Conservation (phyloP, 176 grass and related monocot species). For the Avena eriantha region DNA sequence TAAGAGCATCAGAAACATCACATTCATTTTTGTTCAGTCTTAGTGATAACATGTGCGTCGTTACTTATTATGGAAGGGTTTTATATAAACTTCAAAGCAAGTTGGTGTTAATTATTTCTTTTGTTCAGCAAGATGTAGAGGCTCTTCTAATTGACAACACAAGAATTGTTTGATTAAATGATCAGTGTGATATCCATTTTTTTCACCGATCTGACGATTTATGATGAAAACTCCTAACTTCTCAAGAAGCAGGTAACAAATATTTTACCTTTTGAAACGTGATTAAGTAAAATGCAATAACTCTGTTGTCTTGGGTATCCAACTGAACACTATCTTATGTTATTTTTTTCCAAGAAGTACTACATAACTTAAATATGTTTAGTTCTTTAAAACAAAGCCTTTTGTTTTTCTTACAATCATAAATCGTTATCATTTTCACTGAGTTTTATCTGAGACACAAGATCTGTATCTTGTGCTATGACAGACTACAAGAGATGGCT, state of each 20-base stretch:
- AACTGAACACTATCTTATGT: background rate
- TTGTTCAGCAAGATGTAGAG: background rate
- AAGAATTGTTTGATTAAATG: background rate
- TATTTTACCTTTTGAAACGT: background rate
- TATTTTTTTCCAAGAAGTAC: conserved; percentile 7
- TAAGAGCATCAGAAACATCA: too few species aligned
- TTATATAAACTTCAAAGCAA: background rate
- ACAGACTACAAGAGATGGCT: background rate
- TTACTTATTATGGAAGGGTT: conserved; percentile 30
- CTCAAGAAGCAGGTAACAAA: conserved; percentile 25
- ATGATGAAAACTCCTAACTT: background rate
- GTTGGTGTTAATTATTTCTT: background rate
- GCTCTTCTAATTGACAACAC: background rate
- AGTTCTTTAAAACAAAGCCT: background rate
- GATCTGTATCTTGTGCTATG: conserved; percentile 3
- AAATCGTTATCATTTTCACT: background rate
- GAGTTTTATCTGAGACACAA: background rate
- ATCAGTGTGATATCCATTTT: background rate
- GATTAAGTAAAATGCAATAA: background rate
- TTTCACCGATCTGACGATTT: background rate
- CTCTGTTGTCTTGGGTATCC: background rate
- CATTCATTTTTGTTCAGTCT: background rate
- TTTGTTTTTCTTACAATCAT: background rate
- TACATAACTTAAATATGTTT: background rate
- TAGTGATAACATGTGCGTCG: background rate